Percentiles rank a stretch among this genome's conserved stretches.
Evolutionary conservation across 352 stramenopile species (phyloP).

Genomic region (Pythium oligandrum): DNA sequence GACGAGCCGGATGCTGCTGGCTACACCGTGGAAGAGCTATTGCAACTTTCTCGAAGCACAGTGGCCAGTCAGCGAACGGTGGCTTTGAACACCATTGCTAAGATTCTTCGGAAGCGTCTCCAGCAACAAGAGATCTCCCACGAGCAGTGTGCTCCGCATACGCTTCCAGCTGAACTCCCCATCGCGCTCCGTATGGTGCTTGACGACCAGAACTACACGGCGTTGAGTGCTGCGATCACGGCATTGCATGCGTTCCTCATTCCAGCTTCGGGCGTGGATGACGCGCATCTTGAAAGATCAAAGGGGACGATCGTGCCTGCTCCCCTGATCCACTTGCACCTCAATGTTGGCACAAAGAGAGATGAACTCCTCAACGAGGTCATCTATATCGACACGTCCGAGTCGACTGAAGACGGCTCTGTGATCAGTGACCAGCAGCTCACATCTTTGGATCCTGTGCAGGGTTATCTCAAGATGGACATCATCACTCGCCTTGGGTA

Average conservation of each 20-base stretch:
- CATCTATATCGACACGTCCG: constrained; percentile 20
- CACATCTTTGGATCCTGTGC: constrained; percentile 21
- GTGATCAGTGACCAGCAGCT: constrained; percentile 25
- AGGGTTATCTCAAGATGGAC: constrained; percentile 28
- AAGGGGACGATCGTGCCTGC: constrained; percentile 4
- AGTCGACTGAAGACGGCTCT: constrained; percentile 16
- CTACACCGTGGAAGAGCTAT: constrained; percentile 69
- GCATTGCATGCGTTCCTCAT: constrained; percentile 24
- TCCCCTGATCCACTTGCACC: constrained; percentile 14
- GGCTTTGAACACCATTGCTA: constrained; percentile 53
- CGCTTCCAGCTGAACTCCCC: constrained; percentile 17
- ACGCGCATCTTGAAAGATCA: constrained; percentile 4
- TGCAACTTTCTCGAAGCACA: constrained; percentile 66
- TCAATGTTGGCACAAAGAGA: constrained; percentile 9
- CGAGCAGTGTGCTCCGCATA: not conserved
- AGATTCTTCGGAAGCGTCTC: constrained; percentile 49
- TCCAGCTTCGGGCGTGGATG: not conserved
- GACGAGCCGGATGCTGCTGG: constrained; percentile 64
- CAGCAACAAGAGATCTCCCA: constrained; percentile 3
- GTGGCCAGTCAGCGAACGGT: constrained; percentile 68
- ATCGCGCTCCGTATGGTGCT: constrained; percentile 24
- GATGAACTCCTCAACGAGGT: constrained; percentile 21
- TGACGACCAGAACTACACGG: constrained; percentile 33
- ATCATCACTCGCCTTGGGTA: constrained; percentile 22
- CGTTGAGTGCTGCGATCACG: constrained; percentile 21